phyloP scores from a whole-genome alignment of 768 basidiomycete genomes.

The Rhodosporidiobolus odoratus region DNA sequence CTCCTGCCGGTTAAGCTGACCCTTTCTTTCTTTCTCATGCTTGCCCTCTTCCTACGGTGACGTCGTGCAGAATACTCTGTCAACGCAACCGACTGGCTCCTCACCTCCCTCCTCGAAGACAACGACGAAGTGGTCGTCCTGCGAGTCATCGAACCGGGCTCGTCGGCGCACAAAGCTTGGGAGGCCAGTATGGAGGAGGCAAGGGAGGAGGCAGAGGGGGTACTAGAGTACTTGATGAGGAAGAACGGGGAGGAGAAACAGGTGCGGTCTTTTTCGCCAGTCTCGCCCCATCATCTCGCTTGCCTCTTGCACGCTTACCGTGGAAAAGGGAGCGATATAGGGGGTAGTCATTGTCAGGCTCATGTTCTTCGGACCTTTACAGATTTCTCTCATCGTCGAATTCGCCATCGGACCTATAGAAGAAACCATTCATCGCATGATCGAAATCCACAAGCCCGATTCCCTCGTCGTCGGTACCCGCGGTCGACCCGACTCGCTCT shows the following conservation, averaged over 20 bases:
- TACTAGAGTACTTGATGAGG: slow-evolving; percentile 73
- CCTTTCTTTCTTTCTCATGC: background rate
- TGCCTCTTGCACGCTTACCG: slow-evolving; percentile 1
- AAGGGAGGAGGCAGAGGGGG: slow-evolving; percentile 76
- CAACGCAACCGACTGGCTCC: slow-evolving; percentile 87
- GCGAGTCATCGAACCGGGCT: slow-evolving; percentile 77
- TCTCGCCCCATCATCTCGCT: background rate
- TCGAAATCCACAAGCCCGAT: slow-evolving; percentile 67
- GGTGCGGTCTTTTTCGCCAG: slow-evolving; percentile 48
- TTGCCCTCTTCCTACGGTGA: slow-evolving; percentile 55
- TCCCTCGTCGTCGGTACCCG: slow-evolving; percentile 88
- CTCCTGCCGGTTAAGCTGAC: background rate
- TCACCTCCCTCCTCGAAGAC: slow-evolving; percentile 65
- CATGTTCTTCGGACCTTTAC: background rate
- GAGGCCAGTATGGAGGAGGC: slow-evolving; percentile 53
- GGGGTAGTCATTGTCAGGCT: background rate
- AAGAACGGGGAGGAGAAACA: slow-evolving; percentile 76
- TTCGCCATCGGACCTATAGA: slow-evolving; percentile 88
- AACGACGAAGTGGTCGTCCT: slow-evolving; percentile 84
- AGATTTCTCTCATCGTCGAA: slow-evolving; percentile 88
- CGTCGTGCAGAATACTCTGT: slow-evolving; percentile 62
- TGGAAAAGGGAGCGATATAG: no score
- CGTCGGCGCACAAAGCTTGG: slow-evolving; percentile 26
- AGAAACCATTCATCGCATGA: slow-evolving; percentile 66
- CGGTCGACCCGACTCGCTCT: slow-evolving; percentile 56